Evolutionary conservation across 1,284 basidiomycete species (phyloP).

Genomic region (Leccinum pallidistipes): DNA sequence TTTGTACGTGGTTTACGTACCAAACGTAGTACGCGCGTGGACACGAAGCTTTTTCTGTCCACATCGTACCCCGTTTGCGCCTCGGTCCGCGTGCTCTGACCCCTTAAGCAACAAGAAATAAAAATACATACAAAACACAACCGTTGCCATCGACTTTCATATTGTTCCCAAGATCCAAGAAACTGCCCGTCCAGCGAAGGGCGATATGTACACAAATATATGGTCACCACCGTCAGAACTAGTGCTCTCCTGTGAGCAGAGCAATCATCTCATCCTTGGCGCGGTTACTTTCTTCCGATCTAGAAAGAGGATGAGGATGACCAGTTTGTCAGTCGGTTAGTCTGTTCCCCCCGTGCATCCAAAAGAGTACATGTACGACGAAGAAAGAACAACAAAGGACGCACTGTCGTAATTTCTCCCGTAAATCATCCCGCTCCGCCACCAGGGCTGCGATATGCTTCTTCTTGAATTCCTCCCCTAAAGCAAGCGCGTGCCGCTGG

Average conservation of each 20-base stretch:
- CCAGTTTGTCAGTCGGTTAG: neutral
- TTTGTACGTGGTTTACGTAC: neutral
- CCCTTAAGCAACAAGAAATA: neutral
- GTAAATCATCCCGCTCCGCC: conserved; percentile 33
- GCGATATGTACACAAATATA: neutral
- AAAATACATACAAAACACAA: neutral
- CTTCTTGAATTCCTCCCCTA: conserved; percentile 39
- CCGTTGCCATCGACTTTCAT: neutral
- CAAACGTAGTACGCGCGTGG: neutral
- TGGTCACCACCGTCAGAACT: neutral
- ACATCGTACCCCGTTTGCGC: neutral
- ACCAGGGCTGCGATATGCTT: conserved; percentile 39
- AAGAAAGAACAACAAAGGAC: neutral
- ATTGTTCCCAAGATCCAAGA: neutral
- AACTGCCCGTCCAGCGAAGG: neutral
- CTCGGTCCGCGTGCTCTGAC: neutral
- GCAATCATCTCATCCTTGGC: conserved; percentile 13
- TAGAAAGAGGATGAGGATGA: neutral
- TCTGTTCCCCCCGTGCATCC: neutral
- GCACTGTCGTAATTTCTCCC: conserved; percentile 13
- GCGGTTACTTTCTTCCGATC: conserved; percentile 12
- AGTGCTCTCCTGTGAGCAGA: neutral
- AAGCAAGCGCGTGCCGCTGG: conserved; percentile 38
- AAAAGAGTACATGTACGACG: neutral
- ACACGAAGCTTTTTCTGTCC: neutral